These are phyloP conservation scores for Elsinoe australis DNA, from an alignment of 2,329 filamentous ascomycete genomes.

Conservation along the genomic window DNA sequence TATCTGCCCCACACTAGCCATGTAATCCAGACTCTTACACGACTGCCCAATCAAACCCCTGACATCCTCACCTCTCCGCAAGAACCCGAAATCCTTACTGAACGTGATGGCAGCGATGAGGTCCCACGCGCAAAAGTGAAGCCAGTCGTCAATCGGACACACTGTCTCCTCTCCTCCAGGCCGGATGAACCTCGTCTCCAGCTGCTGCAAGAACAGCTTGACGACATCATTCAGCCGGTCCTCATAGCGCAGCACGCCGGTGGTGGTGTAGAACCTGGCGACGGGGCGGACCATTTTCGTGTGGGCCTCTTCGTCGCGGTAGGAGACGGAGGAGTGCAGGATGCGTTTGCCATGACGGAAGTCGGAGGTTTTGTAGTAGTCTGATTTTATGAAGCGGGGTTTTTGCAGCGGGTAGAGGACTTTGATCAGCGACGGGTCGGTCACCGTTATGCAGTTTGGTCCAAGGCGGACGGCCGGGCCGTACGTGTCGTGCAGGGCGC, in stretches of 20 bases:
- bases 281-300: constrained; percentile 1
- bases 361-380: constrained; percentile 9
- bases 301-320: constrained; percentile 4
- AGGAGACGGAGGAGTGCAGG: neutral
- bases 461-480: constrained; percentile 17
- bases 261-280: constrained; percentile 8
- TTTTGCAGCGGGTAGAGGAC: constrained; percentile 14
- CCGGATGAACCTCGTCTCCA: constrained; percentile 28
- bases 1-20: constrained; percentile 25
- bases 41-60: constrained; percentile 23
- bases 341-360: neutral
- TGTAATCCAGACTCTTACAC: constrained; percentile 19
- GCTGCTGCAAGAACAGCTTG: constrained; percentile 42
- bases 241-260: constrained; percentile 9
- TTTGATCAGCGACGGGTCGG: constrained; percentile 14
- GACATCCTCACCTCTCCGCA: constrained; percentile 19
- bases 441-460: constrained; percentile 17
- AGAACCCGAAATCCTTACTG: constrained; percentile 21
- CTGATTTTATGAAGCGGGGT: constrained; percentile 1
- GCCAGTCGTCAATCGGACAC: constrained; percentile 62
- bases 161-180: constrained; percentile 30
- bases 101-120: constrained; percentile 53
- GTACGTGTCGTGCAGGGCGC: constrained; percentile 15
- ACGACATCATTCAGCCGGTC: neutral
- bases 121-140: constrained; percentile 76